Percentiles rank a stretch among this genome's conserved stretches.
Conservation (phyloP, 2,329 filamentous ascomycete species). For the Trichoderma harzianum region DNA sequence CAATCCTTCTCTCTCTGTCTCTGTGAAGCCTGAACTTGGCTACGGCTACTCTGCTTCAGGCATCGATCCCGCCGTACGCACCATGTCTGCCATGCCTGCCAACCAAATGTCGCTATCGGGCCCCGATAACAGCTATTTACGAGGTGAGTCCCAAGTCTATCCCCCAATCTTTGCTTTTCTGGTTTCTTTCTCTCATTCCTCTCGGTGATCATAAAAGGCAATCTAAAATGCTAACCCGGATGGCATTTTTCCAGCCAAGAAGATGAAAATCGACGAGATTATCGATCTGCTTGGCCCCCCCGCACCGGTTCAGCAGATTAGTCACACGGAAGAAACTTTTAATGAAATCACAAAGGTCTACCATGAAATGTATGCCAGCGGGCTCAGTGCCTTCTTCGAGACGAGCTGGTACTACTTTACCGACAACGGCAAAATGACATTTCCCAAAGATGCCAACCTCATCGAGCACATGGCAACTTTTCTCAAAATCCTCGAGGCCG, state of each 20-base stretch:
- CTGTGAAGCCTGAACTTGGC: slow-evolving; percentile 38
- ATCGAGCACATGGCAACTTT: slow-evolving; percentile 66
- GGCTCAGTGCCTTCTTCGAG: slow-evolving; percentile 74
- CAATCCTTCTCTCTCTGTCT: slow-evolving; percentile 32
- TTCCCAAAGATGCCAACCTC: slow-evolving; percentile 53
- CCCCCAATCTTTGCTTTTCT: slow-evolving; percentile 20
- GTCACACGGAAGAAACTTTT: slow-evolving; percentile 49
- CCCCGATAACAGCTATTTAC: slow-evolving; percentile 37
- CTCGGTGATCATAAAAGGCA: background rate
- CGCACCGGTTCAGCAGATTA: slow-evolving; percentile 52
- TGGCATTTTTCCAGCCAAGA: slow-evolving; percentile 35
- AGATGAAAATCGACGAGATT: slow-evolving; percentile 71
- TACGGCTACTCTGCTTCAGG: slow-evolving; percentile 49
- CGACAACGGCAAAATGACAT: slow-evolving; percentile 43
- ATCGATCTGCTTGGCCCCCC: slow-evolving; percentile 59
- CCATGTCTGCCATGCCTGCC: slow-evolving; percentile 25
- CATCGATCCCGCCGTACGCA: slow-evolving; percentile 66
- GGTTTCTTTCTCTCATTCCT: background rate
- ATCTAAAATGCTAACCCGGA: slow-evolving; percentile 23
- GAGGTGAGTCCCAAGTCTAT: slow-evolving; percentile 45
- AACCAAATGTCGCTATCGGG: slow-evolving; percentile 29
- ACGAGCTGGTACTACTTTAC: slow-evolving; percentile 72
- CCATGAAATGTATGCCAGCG: slow-evolving; percentile 70
- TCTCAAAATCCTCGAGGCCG: slow-evolving; percentile 51
- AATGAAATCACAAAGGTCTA: slow-evolving; percentile 71